A percentile compares a stretch with the other conserved stretches of the same genome.
Conservation (phyloP, 2,329 filamentous ascomycete genomes). For the Incumbomyces delicatus region DNA sequence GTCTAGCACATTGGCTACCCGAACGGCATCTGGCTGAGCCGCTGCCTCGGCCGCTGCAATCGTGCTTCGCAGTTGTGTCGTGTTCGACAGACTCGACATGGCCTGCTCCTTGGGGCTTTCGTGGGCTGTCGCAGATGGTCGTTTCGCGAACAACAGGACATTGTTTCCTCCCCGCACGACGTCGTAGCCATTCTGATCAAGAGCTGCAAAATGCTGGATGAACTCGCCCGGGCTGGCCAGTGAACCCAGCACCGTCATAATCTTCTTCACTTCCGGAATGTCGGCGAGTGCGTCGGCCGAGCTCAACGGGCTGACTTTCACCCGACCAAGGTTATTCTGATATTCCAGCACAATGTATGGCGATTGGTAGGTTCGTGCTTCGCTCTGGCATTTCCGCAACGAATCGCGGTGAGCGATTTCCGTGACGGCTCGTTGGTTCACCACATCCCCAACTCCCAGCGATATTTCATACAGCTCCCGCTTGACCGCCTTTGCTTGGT, state of each 20-base stretch:
- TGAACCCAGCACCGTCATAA: slow-evolving; percentile 28
- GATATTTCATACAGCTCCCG: slow-evolving; percentile 3
- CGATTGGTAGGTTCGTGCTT: slow-evolving; percentile 6
- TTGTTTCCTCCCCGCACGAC: slow-evolving; percentile 33
- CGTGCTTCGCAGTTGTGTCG: neutral
- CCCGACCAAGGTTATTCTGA: slow-evolving; percentile 8
- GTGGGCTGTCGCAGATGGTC: slow-evolving; percentile 2
- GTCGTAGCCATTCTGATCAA: slow-evolving; percentile 33
- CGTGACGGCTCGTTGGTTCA: slow-evolving; percentile 3
- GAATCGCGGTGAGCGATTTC: slow-evolving; percentile 1
- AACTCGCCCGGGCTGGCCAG: slow-evolving; percentile 34
- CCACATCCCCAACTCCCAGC: slow-evolving; percentile 1
- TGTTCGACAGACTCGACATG: neutral
- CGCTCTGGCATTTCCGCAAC: neutral
- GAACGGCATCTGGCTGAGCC: neutral
- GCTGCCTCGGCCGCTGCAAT: slow-evolving; percentile 4
- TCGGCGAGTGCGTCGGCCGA: neutral
- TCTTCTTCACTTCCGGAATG: slow-evolving; percentile 11
- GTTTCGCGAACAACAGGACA: slow-evolving; percentile 18
- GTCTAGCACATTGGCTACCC: slow-evolving; percentile 15
- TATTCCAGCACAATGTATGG: slow-evolving; percentile 14
- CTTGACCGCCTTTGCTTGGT: slow-evolving; percentile 11
- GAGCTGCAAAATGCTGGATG: slow-evolving; percentile 29
- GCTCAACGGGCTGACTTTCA: slow-evolving; percentile 15
- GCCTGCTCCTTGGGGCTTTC: neutral